phyloP scores from a whole-genome alignment of 2,329 filamentous ascomycete species.

The Colletotrichum gloeosporioides region DNA sequence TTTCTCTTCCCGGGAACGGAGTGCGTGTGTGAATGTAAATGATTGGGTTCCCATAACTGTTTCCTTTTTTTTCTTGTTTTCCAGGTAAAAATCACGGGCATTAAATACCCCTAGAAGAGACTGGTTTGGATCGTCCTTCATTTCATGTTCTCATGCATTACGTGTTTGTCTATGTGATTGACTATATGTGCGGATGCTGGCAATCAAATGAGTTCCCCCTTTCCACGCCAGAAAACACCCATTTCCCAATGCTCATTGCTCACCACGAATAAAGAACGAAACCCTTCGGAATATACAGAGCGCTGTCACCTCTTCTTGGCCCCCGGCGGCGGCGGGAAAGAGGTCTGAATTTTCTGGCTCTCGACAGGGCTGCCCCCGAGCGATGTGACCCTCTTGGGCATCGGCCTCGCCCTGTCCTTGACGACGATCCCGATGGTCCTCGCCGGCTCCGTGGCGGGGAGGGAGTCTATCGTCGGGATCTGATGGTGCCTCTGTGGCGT shows the following conservation, averaged over 20 bases:
- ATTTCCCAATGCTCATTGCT: background rate
- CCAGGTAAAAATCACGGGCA: conserved; percentile 2
- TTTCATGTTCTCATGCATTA: background rate
- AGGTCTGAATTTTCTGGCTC: conserved; percentile 38
- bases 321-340: conserved; percentile 44
- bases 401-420: background rate
- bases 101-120: conserved; percentile 16
- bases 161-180: background rate
- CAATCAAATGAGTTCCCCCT: background rate
- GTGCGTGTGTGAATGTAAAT: background rate
- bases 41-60: conserved; percentile 9
- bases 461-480: background rate
- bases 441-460: background rate
- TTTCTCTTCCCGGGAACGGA: background rate
- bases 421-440: background rate
- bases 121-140: conserved; percentile 1
- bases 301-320: conserved; percentile 17
- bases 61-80: conserved; percentile 11
- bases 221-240: background rate
- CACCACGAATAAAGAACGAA: background rate
- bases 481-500: background rate
- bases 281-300: background rate
- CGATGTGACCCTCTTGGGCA: conserved; percentile 15
- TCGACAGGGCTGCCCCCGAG: conserved; percentile 36
- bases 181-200: background rate